phyloP scores from a whole-genome alignment of 768 basidiomycete species.

The Strobilomyces confusus region DNA sequence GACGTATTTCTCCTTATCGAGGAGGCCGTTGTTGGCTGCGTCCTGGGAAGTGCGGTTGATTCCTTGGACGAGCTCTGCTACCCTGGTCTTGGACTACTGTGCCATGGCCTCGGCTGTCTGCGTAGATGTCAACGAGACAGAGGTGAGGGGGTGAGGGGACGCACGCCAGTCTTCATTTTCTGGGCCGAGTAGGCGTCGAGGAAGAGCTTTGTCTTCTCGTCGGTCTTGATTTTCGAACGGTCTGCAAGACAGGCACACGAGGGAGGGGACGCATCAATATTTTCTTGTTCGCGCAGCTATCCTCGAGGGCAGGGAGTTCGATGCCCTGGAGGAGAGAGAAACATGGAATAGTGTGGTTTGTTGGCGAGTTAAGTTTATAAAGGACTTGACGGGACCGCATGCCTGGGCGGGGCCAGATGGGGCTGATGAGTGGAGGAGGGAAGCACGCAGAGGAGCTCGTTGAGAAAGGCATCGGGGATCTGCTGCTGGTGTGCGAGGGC shows the following conservation, averaged over 20 bases:
- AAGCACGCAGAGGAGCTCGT: constrained; percentile 73
- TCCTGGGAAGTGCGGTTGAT: constrained; percentile 73
- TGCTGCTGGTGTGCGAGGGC: constrained; percentile 87
- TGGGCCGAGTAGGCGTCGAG: constrained; percentile 84
- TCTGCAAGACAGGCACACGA: constrained; percentile 41
- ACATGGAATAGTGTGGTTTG: constrained; percentile 85
- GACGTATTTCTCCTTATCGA: constrained; percentile 82
- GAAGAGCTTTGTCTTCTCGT: constrained; percentile 89
- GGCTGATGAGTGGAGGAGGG: neutral
- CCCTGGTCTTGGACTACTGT: constrained; percentile 58
- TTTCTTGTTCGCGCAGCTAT: constrained; percentile 58
- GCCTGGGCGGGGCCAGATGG: constrained; percentile 45
- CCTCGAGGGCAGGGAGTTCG: constrained; percentile 58
- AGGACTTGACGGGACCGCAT: constrained; percentile 83
- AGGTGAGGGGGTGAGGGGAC: constrained; percentile 19
- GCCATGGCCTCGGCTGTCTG: constrained; percentile 70
- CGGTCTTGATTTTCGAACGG: constrained; percentile 75
- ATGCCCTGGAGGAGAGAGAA: constrained; percentile 59
- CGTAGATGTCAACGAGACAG: neutral
- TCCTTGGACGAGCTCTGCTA: constrained; percentile 63
- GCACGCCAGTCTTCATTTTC: constrained; percentile 77
- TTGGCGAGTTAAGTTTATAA: constrained; percentile 92
- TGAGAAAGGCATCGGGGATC: constrained; percentile 75
- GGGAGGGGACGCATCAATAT: constrained; percentile 55
- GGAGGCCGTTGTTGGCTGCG: constrained; percentile 66